Evolutionary conservation across 192 early-diverging fungal species (phyloP).

Genomic region (Powellomyces hirtus): DNA sequence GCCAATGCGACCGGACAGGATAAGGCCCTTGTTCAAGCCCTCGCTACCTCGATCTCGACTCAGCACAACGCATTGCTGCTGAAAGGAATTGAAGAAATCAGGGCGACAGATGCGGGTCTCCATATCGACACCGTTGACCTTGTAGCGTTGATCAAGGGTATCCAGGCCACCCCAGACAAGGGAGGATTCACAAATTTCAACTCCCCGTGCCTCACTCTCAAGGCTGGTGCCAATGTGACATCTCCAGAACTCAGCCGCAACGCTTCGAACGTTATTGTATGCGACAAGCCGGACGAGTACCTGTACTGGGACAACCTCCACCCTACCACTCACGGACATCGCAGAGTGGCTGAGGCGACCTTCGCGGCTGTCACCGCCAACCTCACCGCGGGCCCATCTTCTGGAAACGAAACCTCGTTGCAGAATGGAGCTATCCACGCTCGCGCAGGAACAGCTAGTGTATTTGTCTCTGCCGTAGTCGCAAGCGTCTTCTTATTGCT

Average conservation of each 20-base stretch:
- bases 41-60: conserved; percentile 3
- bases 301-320: conserved; percentile 31
- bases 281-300: conserved; percentile 20
- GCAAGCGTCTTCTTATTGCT: too few species aligned
- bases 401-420: too few species aligned
- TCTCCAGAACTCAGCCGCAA: neutral
- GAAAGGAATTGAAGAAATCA: neutral
- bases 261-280: neutral
- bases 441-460: too few species aligned
- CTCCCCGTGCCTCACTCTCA: conserved; percentile 3
- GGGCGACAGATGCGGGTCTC: neutral
- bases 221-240: neutral
- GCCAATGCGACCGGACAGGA: neutral
- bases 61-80: neutral
- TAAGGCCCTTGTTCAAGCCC: neutral
- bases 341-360: neutral
- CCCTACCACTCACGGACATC: conserved; percentile 18
- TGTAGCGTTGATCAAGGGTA: neutral
- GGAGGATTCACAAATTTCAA: neutral
- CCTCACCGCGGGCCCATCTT: too few species aligned
- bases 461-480: too few species aligned
- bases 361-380: neutral
- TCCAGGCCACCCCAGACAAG: neutral
- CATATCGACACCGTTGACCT: conserved; percentile 5
- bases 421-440: too few species aligned